Conservation (phyloP, 192 early-diverging fungal genomes). For the Phlyctochytrium bullatum region DNA sequence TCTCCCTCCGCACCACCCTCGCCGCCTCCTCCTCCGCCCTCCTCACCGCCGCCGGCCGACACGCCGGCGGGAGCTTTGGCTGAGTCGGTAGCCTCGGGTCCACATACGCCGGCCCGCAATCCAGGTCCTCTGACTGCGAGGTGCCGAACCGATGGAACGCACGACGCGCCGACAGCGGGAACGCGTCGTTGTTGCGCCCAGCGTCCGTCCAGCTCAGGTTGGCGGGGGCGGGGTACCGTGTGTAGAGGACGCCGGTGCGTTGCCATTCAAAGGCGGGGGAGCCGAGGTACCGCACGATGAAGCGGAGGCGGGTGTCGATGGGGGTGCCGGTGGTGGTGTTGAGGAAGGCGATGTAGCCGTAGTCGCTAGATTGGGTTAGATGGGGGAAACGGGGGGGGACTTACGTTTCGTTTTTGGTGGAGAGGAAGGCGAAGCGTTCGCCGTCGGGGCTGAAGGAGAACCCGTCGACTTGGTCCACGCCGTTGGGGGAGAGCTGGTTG, state of each 20-base stretch:
- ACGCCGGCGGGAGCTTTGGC: not conserved
- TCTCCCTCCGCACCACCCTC: not conserved
- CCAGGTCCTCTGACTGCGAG: not conserved
- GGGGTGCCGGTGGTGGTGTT: slow-evolving; percentile 1
- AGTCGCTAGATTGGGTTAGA: not conserved
- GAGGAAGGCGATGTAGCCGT: slow-evolving; percentile 14
- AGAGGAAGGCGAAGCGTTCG: slow-evolving; percentile 8
- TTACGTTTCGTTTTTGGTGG: slow-evolving; percentile 20
- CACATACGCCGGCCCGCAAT: not conserved
- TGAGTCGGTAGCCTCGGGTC: not conserved
- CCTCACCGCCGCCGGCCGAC: not conserved
- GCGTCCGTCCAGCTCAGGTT: slow-evolving; percentile 4
- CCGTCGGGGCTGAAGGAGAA: slow-evolving; percentile 14
- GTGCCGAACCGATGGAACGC: slow-evolving; percentile 2
- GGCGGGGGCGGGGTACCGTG: not conserved
- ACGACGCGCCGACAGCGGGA: not conserved
- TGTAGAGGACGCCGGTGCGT: not conserved
- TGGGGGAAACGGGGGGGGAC: not conserved
- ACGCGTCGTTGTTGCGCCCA: slow-evolving; percentile 21
- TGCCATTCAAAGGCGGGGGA: not conserved
- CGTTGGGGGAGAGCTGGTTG: slow-evolving; percentile 10
- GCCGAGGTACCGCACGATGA: slow-evolving; percentile 7
- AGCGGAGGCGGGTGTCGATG: slow-evolving; percentile 2
- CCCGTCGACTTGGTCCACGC: slow-evolving; percentile 16
- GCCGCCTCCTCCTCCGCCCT: not conserved